A percentile compares a stretch with the other conserved stretches of the same genome.
These are phyloP conservation scores for Sclerotinia trifoliorum DNA, from an alignment of 2,329 filamentous ascomycete genomes.

Conservation along the genomic window DNA sequence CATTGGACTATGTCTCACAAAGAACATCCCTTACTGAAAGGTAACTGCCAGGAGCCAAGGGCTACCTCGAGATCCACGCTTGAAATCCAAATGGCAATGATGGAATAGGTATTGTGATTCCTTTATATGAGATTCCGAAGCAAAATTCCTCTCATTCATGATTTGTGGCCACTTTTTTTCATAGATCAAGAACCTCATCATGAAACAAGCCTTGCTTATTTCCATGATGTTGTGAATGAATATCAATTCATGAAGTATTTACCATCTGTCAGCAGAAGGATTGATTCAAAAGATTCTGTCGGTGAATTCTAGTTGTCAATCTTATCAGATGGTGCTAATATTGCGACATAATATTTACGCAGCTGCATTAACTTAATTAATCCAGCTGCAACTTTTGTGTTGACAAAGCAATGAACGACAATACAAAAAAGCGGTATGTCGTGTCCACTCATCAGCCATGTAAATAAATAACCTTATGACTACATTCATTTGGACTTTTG, in stretches of 20 bases:
- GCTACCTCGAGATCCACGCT: neutral
- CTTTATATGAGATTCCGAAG: neutral
- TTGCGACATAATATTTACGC: neutral
- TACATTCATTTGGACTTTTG: neutral
- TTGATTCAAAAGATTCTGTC: neutral
- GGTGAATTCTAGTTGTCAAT: neutral
- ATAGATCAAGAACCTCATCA: neutral
- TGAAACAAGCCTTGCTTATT: neutral
- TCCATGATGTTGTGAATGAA: neutral
- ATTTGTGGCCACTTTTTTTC: neutral
- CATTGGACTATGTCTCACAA: slow-evolving; percentile 18
- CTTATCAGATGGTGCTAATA: neutral
- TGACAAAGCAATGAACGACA: neutral
- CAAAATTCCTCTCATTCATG: neutral
- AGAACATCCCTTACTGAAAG: slow-evolving; percentile 9
- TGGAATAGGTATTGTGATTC: neutral
- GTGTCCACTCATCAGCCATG: neutral
- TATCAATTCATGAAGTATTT: neutral
- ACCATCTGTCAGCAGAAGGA: neutral
- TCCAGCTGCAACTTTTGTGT: neutral
- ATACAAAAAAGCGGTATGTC: neutral
- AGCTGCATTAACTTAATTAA: neutral
- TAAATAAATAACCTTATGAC: neutral
- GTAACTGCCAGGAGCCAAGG: neutral
- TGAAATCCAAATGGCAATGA: neutral